Evolutionary conservation across 1,139 yeast genomes (phyloP), one percentile per base, ranked within the genome.

Genomic region (Pichia sp.): DNA sequence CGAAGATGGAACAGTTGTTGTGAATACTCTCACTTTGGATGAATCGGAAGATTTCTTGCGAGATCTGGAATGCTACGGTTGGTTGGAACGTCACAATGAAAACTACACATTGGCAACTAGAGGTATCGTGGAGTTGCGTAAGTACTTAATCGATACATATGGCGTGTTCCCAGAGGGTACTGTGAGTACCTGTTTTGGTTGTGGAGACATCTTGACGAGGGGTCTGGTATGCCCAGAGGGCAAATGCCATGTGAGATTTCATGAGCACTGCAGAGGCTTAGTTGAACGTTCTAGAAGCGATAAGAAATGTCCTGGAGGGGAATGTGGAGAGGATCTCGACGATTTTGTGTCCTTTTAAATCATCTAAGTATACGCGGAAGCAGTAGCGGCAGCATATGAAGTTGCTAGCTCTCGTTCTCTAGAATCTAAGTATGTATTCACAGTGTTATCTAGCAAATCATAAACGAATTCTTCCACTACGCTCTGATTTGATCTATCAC

Each of bases 371-470:
- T 42, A 11, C 39, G 37, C 3, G 37, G 39, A 35, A 40, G n/a
- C n/a, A n/a, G n/a, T n/a, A n/a, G n/a, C n/a, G n/a, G n/a, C n/a
- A n/a, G n/a, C n/a, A n/a, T n/a, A n/a, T n/a, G n/a, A n/a, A n/a
- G n/a, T n/a, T 22, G 19, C 15, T 22, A 25, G n/a, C 9, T 37
- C 34, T 9, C 8, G 8, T 30, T 52, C 63, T 30, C 51, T 32
- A 15, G 40, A 59, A 46, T 75, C 82, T 41, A 74, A 56, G 44
- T 71, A 69, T 39, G 72, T 77, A 29, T 77, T 84, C 42, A 84
- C 93, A 0, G 86, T 73, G 58, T 91, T 96, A 55, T 91, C 96
- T 4, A 91, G 53, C 5, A 88, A 52, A 56, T 91, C 98, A 75
- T 81, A 80, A 6, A 75, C 77, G 53, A 83, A 71, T 48, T 86